phyloP scores from a whole-genome alignment of 768 basidiomycete species.

The Hirschioporus abietinus region DNA sequence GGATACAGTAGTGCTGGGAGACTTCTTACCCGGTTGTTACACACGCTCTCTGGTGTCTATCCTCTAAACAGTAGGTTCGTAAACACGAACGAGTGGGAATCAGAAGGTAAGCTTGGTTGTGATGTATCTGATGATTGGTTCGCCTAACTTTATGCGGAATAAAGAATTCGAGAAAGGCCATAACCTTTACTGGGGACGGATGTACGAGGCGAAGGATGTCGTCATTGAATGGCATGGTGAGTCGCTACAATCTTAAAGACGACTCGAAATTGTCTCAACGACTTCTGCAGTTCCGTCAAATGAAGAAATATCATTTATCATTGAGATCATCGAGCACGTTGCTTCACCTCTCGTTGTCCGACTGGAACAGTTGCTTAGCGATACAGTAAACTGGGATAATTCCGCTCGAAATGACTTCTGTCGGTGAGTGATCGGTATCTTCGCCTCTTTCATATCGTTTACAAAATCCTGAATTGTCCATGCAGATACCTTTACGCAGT shows the following conservation, averaged over 20 bases:
- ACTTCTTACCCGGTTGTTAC: constrained; percentile 68
- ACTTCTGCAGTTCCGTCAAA: constrained; percentile 44
- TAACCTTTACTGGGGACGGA: constrained; percentile 70
- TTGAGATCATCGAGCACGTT: constrained; percentile 73
- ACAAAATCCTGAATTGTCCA: constrained; percentile 3
- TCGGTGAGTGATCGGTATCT: constrained; percentile 40
- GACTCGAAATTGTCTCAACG: constrained; percentile 13
- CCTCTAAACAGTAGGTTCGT: constrained; percentile 76
- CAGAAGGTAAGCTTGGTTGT: constrained; percentile 49
- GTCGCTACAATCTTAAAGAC: constrained; percentile 13
- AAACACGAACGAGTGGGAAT: constrained; percentile 75
- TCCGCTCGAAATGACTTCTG: constrained; percentile 78
- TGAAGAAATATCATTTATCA: constrained; percentile 72
- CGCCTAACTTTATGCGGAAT: background rate
- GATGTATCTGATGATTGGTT: background rate
- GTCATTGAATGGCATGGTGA: constrained; percentile 85
- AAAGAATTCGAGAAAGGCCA: constrained; percentile 61
- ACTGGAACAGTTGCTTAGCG: constrained; percentile 58
- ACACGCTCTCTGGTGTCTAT: constrained; percentile 71
- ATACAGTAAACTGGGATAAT: constrained; percentile 55
- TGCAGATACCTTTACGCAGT: constrained; percentile 61
- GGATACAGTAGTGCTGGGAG: constrained; percentile 80
- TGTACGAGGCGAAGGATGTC: constrained; percentile 75
- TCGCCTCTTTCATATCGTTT: background rate
- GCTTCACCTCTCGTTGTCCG: constrained; percentile 59